Evolutionary conservation across 768 basidiomycete genomes (phyloP), one percentile per base, ranked within the genome.

Genomic region (Mycena metata): DNA sequence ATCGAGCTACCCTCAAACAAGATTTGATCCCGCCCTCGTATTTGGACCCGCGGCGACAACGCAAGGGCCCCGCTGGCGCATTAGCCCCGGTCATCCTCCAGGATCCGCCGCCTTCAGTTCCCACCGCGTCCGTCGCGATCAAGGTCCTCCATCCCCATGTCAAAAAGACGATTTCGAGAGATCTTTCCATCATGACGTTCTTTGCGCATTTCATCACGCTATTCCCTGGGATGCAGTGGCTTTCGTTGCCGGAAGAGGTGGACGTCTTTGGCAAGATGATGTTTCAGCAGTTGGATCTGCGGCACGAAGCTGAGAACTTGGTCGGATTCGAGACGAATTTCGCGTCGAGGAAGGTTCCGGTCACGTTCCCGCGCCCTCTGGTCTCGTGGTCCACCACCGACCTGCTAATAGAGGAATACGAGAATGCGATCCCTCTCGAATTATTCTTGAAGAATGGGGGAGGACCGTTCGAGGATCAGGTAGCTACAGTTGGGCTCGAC

Each of bases 231-330:
- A 96, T 98, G 91, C 87, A 95, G 72, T 99, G 98, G 98, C 80
- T 99, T 54, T 98, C 96, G 9, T 85, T 99, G 19, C 94, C 96
- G 0, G 95, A 99, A 74, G 98, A 99, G 78, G 97, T 99, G 9
- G 82, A 89, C 24, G 95, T 97, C 5, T 99, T 99, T 78, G 98
- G 98, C 9, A 80, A 85, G 36, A 97, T 99, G 96, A 99, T 99
- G 98, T 87, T 89, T 76, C 92, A 90, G 72, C 98, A 99, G 78
- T 86, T 99, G 23, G 96, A 99, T 79, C 82, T 99, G 52, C 86
- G 95, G 41, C 88, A 92, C 67, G 98, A 99, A 78, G 96, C 94
- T 0, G 88, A 93, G 70, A 98, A 99, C 79, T 80, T 99, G 60
- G 80, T 88, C 26, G 85, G 82, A 1, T 99, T 99, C 75, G 96